Evolutionary conservation across 345 rosid species (phyloP).

Genomic region (Hibiscus tridactylites): DNA sequence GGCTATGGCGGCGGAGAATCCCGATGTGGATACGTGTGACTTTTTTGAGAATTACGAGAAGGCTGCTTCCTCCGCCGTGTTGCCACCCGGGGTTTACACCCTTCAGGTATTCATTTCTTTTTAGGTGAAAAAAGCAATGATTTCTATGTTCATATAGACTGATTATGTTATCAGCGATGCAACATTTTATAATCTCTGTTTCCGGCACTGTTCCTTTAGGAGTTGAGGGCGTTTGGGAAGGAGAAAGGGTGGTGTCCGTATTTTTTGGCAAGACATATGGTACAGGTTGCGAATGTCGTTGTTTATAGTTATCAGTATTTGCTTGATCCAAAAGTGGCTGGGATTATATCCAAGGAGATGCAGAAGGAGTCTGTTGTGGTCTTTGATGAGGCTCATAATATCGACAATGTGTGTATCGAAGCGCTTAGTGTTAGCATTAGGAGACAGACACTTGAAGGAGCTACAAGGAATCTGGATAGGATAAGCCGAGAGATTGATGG

Average conservation of each 20-base stretch:
- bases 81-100: conserved; percentile 95
- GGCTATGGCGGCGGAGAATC: conserved; percentile 62
- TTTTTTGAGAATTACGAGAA: conserved; percentile 80
- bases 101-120: conserved; percentile 51
- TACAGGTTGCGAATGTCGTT: conserved; percentile 86
- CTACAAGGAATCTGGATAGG: conserved; percentile 68
- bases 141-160: background rate
- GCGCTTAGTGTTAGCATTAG: conserved; percentile 93
- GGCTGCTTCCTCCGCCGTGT: conserved; percentile 59
- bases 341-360: conserved; percentile 91
- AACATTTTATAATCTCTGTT: background rate
- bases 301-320: conserved; percentile 95
- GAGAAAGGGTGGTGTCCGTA: conserved; percentile 90
- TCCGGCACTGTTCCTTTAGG: conserved; percentile 28
- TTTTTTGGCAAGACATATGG: conserved; percentile 87
- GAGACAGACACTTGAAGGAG: conserved; percentile 88
- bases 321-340: conserved; percentile 97
- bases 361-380: conserved; percentile 92
- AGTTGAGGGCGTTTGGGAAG: conserved; percentile 79
- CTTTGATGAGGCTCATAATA: conserved; percentile 97
- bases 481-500: conserved; percentile 77
- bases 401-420: conserved; percentile 94
- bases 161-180: conserved; percentile 6
- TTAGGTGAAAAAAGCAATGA: background rate
- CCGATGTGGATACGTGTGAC: conserved; percentile 63